Base-by-base conservation (phyloP, 2,329 filamentous ascomycete genomes). In the Ascochyta rabiei region DNA sequence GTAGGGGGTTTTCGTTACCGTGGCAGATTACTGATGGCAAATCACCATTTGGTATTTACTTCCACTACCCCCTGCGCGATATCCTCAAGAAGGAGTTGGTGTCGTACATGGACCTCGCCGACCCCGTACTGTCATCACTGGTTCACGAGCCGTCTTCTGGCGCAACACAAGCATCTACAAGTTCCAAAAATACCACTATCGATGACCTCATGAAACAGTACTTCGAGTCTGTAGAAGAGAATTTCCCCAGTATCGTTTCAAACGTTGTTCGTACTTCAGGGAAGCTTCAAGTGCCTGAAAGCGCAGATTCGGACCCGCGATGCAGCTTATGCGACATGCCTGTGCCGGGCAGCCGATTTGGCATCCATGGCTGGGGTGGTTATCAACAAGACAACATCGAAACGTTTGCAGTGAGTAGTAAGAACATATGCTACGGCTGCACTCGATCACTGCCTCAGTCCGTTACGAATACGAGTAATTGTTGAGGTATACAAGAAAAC, bases 191-290 rank as follows among this genome's bases (percentile, higher is more conserved):
- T 61, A 83, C 91, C 40, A 96, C 91, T 40, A 97, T 99, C 66
- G 92, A 97, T 70, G 89, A 93, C 63, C 84, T 99, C 48, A 93
- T 98, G 88, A 79, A 82, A 53, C 87, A 91, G 53, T 99, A 97
- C 74, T 96, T 99, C 68, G 85, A 86, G 62, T 88, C 86, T 35
- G 91, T 96, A 15, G 93, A 96, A 71, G 85, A 86, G 61, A 89
- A 89, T 55, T 97, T 96, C 69, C 90, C 93, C 3, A 91, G 90
- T 50, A 91, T 98, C 51, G 93, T 99, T 62, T 89, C 93, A 28
- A 99, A 99, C 72, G 95, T 99, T 9, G 93, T 97, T 5, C 86
- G 91, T 59, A 99, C 93, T 30, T 88, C 90, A n/a, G 88, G 86
- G 46, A 96, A 96, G 76, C 81, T 98, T 35, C 80, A 86, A 40